Conservation (phyloP, 2,329 filamentous ascomycete species). For the Hypoxylon sp. region DNA sequence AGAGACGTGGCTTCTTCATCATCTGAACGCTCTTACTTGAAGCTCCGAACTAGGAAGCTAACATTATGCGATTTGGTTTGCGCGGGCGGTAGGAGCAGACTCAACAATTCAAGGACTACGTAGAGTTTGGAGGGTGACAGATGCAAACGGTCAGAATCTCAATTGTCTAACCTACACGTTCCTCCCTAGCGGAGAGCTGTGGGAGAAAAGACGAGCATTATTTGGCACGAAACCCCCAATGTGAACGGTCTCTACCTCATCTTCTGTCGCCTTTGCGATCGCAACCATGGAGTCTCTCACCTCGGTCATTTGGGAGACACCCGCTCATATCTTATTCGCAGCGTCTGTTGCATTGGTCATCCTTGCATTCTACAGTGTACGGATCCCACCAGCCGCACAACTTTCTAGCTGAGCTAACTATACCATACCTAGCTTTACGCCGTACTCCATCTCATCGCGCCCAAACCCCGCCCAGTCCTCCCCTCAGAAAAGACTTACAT, state of each 20-base stretch:
- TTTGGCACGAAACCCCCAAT: slow-evolving; percentile 26
- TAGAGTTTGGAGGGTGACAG: not conserved
- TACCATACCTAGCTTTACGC: slow-evolving; percentile 72
- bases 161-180: slow-evolving; percentile 10
- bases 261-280: slow-evolving; percentile 27
- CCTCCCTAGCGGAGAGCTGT: slow-evolving; percentile 10
- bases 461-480: slow-evolving; percentile 80
- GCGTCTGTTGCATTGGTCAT: slow-evolving; percentile 55
- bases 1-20: slow-evolving; percentile 44
- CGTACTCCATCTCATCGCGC: slow-evolving; percentile 81
- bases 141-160: slow-evolving; percentile 3
- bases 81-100: slow-evolving; percentile 9
- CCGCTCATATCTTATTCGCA: slow-evolving; percentile 58
- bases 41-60: slow-evolving; percentile 1
- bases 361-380: slow-evolving; percentile 59
- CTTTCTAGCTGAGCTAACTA: slow-evolving; percentile 25
- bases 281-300: slow-evolving; percentile 47
- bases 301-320: slow-evolving; percentile 54
- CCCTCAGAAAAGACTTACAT: slow-evolving; percentile 88
- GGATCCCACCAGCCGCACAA: slow-evolving; percentile 22
- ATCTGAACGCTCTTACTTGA: slow-evolving; percentile 15
- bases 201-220: slow-evolving; percentile 1
- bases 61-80: slow-evolving; percentile 11
- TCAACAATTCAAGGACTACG: slow-evolving; percentile 6
- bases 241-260: slow-evolving; percentile 25